Conservation (phyloP, 139 green algal genomes). For the Haematococcus sp. region DNA sequence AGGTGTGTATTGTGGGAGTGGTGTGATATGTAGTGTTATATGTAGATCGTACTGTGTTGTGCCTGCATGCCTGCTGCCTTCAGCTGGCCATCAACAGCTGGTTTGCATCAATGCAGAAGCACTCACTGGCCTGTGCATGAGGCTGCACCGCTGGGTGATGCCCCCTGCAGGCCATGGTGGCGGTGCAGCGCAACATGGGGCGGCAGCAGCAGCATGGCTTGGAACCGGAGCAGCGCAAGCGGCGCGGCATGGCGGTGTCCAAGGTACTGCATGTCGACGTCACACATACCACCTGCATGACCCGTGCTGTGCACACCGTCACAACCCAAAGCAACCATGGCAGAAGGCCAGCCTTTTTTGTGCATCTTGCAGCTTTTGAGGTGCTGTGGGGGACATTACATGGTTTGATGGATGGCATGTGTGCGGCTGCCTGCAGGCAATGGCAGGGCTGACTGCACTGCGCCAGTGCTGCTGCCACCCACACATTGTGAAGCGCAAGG, state of each 20-base stretch:
- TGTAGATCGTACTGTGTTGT: too few relatives aligned
- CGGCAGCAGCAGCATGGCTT: background rate
- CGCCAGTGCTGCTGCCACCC: slow-evolving; percentile 37
- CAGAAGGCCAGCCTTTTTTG: too few relatives aligned
- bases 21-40: too few relatives aligned
- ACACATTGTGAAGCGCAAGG: slow-evolving; percentile 1
- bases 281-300: background rate
- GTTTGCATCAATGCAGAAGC: too few relatives aligned
- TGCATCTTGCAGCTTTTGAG: background rate
- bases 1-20: too few relatives aligned
- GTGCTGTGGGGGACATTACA: background rate
- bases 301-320: too few relatives aligned
- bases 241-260: background rate
- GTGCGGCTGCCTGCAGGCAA: background rate
- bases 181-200: slow-evolving; percentile 4
- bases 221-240: background rate
- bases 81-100: too few relatives aligned
- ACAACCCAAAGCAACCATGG: too few relatives aligned
- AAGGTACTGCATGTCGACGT: background rate
- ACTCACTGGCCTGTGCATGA: too few relatives aligned
- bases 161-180: background rate
- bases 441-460: slow-evolving; percentile 10
- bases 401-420: too few relatives aligned
- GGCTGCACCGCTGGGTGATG: background rate
- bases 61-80: too few relatives aligned